Conservation (phyloP, 2,329 filamentous ascomycete genomes). For the Penicillium sp. region DNA sequence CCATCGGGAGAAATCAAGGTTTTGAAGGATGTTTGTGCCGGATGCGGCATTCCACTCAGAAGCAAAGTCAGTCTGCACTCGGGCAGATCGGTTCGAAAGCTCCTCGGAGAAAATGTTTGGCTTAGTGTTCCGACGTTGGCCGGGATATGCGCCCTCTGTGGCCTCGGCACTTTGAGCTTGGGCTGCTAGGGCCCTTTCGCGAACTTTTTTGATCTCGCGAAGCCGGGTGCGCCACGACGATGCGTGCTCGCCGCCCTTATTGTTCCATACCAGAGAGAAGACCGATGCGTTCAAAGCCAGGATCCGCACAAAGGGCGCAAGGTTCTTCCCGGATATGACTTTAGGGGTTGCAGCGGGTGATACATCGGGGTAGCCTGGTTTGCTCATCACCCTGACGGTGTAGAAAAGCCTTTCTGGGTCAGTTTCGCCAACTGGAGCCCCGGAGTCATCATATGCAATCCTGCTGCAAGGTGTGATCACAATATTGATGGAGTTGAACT, state of each 20-base stretch:
- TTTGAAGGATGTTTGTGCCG: slow-evolving; percentile 35
- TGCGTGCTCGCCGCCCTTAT: slow-evolving; percentile 69
- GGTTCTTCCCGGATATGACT: slow-evolving; percentile 73
- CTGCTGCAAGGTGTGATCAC: slow-evolving; percentile 74
- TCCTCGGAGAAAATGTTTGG: slow-evolving; percentile 34
- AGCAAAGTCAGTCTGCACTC: slow-evolving; percentile 30
- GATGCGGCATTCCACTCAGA: slow-evolving; percentile 35
- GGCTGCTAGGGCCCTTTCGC: slow-evolving; percentile 49
- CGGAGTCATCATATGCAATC: slow-evolving; percentile 30
- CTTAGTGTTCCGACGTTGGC: slow-evolving; percentile 34
- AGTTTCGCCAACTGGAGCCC: slow-evolving; percentile 29
- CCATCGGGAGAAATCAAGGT: slow-evolving; percentile 41
- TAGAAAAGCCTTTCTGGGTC: slow-evolving; percentile 58
- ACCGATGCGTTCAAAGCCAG: slow-evolving; percentile 89
- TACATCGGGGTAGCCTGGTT: slow-evolving; percentile 82
- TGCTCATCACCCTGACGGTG: slow-evolving; percentile 81
- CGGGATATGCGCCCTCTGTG: slow-evolving; percentile 28
- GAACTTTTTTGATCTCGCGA: slow-evolving; percentile 73
- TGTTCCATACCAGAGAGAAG: slow-evolving; percentile 82
- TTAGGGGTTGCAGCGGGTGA: slow-evolving; percentile 86
- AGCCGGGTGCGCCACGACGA: slow-evolving; percentile 86
- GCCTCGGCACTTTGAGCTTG: slow-evolving; percentile 26
- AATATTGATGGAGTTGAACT: slow-evolving; percentile 96
- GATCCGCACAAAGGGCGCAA: slow-evolving; percentile 80
- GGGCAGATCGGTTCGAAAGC: slow-evolving; percentile 26